These are phyloP conservation scores for Alternaria atra DNA, from an alignment of 2,329 filamentous ascomycete species.

Conservation along the genomic window DNA sequence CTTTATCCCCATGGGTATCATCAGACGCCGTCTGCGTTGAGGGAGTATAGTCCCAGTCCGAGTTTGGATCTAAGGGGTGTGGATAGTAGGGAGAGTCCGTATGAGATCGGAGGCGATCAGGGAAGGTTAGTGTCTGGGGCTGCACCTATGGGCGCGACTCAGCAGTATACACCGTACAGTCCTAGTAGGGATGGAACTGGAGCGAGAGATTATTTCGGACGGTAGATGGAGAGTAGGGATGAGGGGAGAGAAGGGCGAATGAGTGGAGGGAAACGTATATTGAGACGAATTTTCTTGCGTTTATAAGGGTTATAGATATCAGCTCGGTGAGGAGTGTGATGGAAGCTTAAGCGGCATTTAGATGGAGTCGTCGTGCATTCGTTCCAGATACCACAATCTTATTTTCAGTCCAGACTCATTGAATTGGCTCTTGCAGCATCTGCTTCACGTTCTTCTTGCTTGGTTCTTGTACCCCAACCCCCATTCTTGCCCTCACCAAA, in stretches of 20 bases:
- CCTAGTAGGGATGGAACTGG: slow-evolving; percentile 29
- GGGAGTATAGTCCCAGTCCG: slow-evolving; percentile 55
- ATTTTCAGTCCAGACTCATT: no score
- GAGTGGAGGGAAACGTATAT: background rate
- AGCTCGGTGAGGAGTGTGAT: background rate
- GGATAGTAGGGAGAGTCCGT: slow-evolving; percentile 36
- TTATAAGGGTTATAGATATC: background rate
- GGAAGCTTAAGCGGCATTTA: no score
- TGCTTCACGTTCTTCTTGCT: no score
- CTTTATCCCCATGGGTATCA: slow-evolving; percentile 60
- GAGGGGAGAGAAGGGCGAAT: background rate
- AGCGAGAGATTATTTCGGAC: slow-evolving; percentile 33
- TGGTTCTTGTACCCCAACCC: no score
- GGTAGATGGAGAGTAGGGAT: background rate
- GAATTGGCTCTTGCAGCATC: no score
- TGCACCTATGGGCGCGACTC: slow-evolving; percentile 44
- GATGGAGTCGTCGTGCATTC: no score
- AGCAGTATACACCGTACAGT: slow-evolving; percentile 42
- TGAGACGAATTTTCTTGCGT: background rate
- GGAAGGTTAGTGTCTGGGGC: slow-evolving; percentile 37
- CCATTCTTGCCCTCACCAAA: no score
- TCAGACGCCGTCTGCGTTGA: slow-evolving; percentile 52
- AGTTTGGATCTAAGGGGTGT: slow-evolving; percentile 29
- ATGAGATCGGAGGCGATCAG: slow-evolving; percentile 35
- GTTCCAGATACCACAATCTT: no score